Conservation (phyloP, 768 basidiomycete genomes). For the Suillus variegatus region DNA sequence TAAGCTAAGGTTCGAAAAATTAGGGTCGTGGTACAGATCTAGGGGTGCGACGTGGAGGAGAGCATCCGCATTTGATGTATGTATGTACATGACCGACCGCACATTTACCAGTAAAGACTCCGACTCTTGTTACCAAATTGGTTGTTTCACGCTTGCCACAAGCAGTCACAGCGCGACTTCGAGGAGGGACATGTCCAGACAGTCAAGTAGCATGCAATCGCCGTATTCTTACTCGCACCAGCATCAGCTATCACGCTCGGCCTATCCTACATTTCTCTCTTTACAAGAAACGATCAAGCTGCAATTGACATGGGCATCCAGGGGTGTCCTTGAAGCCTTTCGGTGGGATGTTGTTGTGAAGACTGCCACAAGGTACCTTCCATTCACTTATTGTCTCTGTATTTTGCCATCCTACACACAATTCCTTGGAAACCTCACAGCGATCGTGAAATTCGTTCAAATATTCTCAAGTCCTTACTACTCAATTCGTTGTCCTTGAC, state of each 20-base stretch:
- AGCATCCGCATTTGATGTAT: not conserved
- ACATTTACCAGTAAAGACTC: not conserved
- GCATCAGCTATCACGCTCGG: slow-evolving; percentile 43
- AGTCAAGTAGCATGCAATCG: slow-evolving; percentile 20
- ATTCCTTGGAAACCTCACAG: slow-evolving; percentile 36
- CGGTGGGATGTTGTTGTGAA: slow-evolving; percentile 68
- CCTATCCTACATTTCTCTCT: slow-evolving; percentile 73
- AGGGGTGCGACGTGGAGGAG: not conserved
- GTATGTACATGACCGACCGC: not conserved
- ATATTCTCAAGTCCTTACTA: slow-evolving; percentile 73
- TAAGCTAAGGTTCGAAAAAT: too few species aligned
- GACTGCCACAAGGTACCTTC: slow-evolving; percentile 57
- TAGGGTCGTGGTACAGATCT: not conserved
- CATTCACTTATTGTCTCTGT: slow-evolving; percentile 10
- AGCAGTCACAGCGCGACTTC: not conserved
- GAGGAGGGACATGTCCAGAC: slow-evolving; percentile 25
- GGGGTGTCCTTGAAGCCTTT: slow-evolving; percentile 69
- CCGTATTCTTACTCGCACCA: slow-evolving; percentile 24
- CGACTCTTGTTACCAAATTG: not conserved
- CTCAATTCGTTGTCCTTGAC: slow-evolving; percentile 71
- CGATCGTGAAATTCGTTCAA: slow-evolving; percentile 73
- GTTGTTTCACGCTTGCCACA: not conserved
- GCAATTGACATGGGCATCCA: slow-evolving; percentile 58
- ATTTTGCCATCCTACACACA: slow-evolving; percentile 13
- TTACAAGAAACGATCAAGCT: slow-evolving; percentile 58